A percentile compares a stretch with the other conserved stretches of the same genome.
Evolutionary conservation across 768 basidiomycete species (phyloP).

Genomic region (Leccinum olivaceopallidum): DNA sequence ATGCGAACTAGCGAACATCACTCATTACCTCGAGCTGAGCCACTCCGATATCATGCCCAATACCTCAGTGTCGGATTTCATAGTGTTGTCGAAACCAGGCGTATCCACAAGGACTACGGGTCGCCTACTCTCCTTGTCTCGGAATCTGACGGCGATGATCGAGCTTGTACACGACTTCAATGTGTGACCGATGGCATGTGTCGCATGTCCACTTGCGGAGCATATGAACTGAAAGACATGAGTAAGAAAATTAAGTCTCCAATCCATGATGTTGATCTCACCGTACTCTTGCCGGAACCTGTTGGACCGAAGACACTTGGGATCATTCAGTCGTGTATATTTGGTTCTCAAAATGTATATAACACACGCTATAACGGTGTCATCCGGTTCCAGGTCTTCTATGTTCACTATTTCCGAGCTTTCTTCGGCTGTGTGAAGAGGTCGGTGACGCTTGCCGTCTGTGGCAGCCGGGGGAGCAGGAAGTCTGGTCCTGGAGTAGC

Average conservation of each 20-base stretch:
- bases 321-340: too few species aligned
- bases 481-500: too few species aligned
- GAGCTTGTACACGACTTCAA: constrained; percentile 13
- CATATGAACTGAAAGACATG: constrained; percentile 10
- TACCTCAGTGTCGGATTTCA: constrained; percentile 12
- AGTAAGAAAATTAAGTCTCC: not conserved
- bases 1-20: not conserved
- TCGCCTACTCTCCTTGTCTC: not conserved
- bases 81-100: constrained; percentile 23
- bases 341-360: too few species aligned
- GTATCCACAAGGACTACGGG: constrained; percentile 26
- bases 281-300: constrained; percentile 20
- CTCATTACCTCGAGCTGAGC: constrained; percentile 15
- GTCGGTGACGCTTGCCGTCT: too few species aligned
- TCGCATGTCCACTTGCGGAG: constrained; percentile 1
- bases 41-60: constrained; percentile 14
- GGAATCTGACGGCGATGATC: constrained; percentile 7
- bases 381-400: too few species aligned
- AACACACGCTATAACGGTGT: too few species aligned
- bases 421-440: too few species aligned
- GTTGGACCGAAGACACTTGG: constrained; percentile 24
- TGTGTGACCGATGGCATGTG: constrained; percentile 6
- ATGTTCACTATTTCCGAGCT: too few species aligned
- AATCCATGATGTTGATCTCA: not conserved
- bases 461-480: too few species aligned